phyloP scores from a whole-genome alignment of 2,329 filamentous ascomycete genomes.

The Neofusicoccum laricinum region DNA sequence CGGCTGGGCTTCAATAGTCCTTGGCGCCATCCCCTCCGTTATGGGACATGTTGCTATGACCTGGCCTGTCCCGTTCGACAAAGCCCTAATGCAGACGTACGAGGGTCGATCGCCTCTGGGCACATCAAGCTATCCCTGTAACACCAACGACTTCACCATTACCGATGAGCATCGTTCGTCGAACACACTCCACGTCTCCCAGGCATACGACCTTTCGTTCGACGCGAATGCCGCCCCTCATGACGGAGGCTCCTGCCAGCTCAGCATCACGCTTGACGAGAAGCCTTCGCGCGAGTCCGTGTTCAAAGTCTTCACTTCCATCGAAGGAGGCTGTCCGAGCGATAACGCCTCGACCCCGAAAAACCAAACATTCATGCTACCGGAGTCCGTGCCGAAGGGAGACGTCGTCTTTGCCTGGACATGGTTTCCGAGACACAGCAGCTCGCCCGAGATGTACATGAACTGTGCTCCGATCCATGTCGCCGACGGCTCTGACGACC shows the following conservation, averaged over 20 bases:
- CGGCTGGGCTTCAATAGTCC: background rate
- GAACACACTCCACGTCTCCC: too few species aligned
- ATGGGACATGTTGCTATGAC: background rate
- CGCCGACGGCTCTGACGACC: conserved; percentile 50
- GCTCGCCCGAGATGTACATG: conserved; percentile 94
- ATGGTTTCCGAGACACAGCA: conserved; percentile 78
- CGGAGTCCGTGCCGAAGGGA: conserved; percentile 67
- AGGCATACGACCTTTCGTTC: too few species aligned
- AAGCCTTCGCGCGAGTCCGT: conserved; percentile 52
- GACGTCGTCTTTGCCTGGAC: conserved; percentile 85
- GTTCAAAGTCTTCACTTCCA: conserved; percentile 88
- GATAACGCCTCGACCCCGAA: conserved; percentile 52
- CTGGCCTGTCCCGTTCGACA: too few species aligned
- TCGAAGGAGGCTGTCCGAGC: conserved; percentile 80
- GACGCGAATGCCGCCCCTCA: conserved; percentile 68
- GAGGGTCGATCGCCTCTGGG: too few species aligned
- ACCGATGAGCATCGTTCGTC: too few species aligned
- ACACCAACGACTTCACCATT: too few species aligned
- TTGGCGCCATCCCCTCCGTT: background rate
- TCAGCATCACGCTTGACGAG: conserved; percentile 68
- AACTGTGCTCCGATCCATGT: conserved; percentile 80
- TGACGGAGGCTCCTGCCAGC: conserved; percentile 86
- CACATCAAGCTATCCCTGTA: too few species aligned
- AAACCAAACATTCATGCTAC: conserved; percentile 68
- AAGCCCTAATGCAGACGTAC: too few species aligned